Conservation (phyloP, 108 stramenopile species). For the Nannochloropsis gaditana region DNA sequence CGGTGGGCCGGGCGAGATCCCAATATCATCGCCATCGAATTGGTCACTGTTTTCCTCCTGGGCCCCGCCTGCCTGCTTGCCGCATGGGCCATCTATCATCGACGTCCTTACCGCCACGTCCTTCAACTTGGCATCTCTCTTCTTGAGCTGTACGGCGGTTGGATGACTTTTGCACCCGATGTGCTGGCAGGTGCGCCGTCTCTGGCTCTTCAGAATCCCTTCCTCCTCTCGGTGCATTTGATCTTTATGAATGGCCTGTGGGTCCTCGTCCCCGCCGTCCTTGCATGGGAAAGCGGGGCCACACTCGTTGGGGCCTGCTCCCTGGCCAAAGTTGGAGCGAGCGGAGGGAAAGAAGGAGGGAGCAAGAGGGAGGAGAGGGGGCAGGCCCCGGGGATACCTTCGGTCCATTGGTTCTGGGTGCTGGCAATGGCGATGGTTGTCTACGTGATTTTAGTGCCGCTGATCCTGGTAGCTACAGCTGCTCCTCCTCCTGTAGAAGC, state of each 20-base stretch:
- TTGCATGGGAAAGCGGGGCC: slow-evolving; percentile 30
- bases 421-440: slow-evolving; percentile 21
- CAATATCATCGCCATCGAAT: slow-evolving; percentile 25
- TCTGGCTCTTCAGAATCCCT: not conserved
- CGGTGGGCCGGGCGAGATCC: slow-evolving; percentile 30
- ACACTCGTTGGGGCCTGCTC: slow-evolving; percentile 15
- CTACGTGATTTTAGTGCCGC: slow-evolving; percentile 38
- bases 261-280: slow-evolving; percentile 28
- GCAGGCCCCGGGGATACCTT: not conserved
- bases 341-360: not conserved
- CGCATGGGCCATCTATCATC: slow-evolving; percentile 18
- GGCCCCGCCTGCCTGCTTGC: slow-evolving; percentile 23
- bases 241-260: slow-evolving; percentile 44
- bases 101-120: slow-evolving; percentile 19
- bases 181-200: not conserved
- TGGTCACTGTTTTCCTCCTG: slow-evolving; percentile 22
- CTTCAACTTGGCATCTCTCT: slow-evolving; percentile 28
- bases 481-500: not conserved
- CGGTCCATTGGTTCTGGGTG: slow-evolving; percentile 13
- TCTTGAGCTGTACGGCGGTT: slow-evolving; percentile 38
- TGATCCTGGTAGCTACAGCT: slow-evolving; percentile 22
- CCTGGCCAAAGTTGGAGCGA: slow-evolving; percentile 20
- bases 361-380: not conserved
- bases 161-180: slow-evolving; percentile 46
- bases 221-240: slow-evolving; percentile 31